Evolutionary conservation across 73 alveolate species (phyloP).

Genomic region (Paramecium pentaurelia): DNA sequence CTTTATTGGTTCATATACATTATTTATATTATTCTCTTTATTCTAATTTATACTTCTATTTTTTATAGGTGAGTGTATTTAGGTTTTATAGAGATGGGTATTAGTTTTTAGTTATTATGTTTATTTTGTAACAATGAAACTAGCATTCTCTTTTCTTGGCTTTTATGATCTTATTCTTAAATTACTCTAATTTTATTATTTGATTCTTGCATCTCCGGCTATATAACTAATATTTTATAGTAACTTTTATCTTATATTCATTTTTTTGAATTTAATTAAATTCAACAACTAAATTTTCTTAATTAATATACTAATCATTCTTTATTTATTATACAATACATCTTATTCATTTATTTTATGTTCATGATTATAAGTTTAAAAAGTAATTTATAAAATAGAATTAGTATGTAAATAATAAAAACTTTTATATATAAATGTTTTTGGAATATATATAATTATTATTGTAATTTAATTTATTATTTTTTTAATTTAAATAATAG

Average conservation of each 20-base stretch:
- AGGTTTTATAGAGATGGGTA: background rate
- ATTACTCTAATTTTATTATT: background rate
- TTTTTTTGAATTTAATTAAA: constrained; percentile 2
- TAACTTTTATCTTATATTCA: background rate
- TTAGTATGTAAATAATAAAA: background rate
- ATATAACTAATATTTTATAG: background rate
- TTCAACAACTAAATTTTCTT: constrained; percentile 5
- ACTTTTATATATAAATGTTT: background rate
- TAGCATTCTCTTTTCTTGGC: background rate
- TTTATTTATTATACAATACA: background rate
- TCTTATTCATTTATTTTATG: too few relatives aligned
- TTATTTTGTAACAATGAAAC: background rate
- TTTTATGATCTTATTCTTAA: background rate
- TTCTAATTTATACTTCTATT: background rate
- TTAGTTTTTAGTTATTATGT: background rate
- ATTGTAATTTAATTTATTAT: background rate
- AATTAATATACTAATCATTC: background rate
- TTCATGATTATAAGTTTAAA: too few relatives aligned
- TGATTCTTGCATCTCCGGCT: background rate
- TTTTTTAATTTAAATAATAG: background rate
- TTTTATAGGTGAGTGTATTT: background rate
- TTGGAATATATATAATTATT: too few relatives aligned
- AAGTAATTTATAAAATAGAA: too few relatives aligned
- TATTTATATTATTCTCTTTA: background rate
- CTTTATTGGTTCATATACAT: background rate